These are phyloP conservation scores for Punica granatum DNA, from an alignment of 345 rosid species.

Conservation along the genomic window DNA sequence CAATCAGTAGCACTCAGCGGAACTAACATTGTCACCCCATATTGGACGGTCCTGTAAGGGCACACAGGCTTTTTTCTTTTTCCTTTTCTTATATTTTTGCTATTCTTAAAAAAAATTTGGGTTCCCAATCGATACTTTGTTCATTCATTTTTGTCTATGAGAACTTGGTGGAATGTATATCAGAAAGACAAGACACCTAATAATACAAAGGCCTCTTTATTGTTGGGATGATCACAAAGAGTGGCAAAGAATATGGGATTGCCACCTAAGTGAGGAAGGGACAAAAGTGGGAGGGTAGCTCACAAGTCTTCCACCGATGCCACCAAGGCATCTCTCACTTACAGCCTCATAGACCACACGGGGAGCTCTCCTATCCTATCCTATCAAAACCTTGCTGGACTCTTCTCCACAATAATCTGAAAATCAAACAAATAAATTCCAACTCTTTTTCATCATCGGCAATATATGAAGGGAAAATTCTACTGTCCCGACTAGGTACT, in stretches of 20 bases:
- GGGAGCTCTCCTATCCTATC: conserved; percentile 1
- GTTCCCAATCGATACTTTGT: background rate
- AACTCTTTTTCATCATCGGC: no score
- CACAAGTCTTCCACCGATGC: conserved; percentile 24
- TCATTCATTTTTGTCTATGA: background rate
- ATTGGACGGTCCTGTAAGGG: no score
- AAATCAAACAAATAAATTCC: background rate
- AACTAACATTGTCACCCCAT: no score
- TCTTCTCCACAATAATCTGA: background rate
- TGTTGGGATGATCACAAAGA: background rate
- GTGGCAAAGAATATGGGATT: background rate
- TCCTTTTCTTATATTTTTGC: background rate
- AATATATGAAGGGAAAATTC: no score
- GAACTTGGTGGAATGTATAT: background rate
- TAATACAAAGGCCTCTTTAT: background rate
- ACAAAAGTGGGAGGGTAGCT: conserved; percentile 18
- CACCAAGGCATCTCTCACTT: conserved; percentile 14
- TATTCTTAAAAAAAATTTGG: no score
- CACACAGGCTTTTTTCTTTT: background rate
- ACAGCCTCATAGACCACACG: conserved; percentile 1
- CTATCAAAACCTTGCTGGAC: background rate
- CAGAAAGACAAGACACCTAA: background rate
- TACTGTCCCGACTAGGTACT: no score
- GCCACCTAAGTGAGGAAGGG: conserved; percentile 13
- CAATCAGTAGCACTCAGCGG: no score